Evolutionary conservation across 1,284 basidiomycete species (phyloP).

Genomic region (Microbotryum scabiosae): DNA sequence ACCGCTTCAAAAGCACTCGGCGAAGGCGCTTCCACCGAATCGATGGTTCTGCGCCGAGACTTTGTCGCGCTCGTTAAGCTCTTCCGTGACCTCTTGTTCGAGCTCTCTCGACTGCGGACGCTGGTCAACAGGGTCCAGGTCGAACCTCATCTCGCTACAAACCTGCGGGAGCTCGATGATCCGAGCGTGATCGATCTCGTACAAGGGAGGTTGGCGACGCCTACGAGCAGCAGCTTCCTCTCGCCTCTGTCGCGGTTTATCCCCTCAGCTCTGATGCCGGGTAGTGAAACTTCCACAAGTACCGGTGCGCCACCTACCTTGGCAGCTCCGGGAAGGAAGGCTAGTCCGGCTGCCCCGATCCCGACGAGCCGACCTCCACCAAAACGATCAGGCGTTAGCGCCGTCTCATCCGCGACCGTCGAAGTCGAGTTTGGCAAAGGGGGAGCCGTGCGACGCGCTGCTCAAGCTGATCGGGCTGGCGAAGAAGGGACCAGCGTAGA

Average conservation of each 20-base stretch:
- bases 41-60: constrained; percentile 67
- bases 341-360: background rate
- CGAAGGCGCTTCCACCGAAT: constrained; percentile 36
- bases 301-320: background rate
- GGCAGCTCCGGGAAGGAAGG: background rate
- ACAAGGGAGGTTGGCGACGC: background rate
- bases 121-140: constrained; percentile 84
- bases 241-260: constrained; percentile 71
- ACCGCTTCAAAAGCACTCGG: background rate
- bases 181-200: background rate
- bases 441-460: constrained; percentile 58
- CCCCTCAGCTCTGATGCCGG: constrained; percentile 1
- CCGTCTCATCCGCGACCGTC: constrained; percentile 77
- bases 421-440: constrained; percentile 83
- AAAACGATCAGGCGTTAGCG: constrained; percentile 69
- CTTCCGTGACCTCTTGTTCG: constrained; percentile 72
- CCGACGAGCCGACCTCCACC: constrained; percentile 47
- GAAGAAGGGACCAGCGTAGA: too few relatives aligned
- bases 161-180: constrained; percentile 53
- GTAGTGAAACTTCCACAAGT: background rate
- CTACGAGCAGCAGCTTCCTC: constrained; percentile 38
- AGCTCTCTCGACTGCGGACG: constrained; percentile 71
- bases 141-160: constrained; percentile 65
- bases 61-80: constrained; percentile 74
- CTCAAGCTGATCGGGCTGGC: constrained; percentile 46